Base-by-base conservation (phyloP, 2,329 filamentous ascomycete genomes). In the Gremmenia infestans region DNA sequence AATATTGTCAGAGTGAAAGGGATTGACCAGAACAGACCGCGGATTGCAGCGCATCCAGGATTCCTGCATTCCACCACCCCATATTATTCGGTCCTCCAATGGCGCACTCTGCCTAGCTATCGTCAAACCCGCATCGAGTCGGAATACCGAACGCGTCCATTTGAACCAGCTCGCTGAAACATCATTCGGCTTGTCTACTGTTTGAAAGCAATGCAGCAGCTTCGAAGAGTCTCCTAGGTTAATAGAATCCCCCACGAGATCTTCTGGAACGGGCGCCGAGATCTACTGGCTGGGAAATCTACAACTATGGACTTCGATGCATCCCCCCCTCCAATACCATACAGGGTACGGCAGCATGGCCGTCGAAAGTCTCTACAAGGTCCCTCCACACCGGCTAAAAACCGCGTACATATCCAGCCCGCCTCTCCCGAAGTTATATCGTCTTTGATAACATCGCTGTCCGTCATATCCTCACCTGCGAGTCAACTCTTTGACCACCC, bases 401-500 rank as follows among this genome's bases (percentile, higher is more conserved):
- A 70, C 55, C 63, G 66, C 35, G 58, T 70, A 36, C 66, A 68
- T 54, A 32, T 70, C 17, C 65, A 68, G 37, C 68, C 69, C 15
- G 68, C 69, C 5, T 71, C 69, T n/a, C 86, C 87, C 56, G 86
- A 89, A 68, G 81, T 91, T 69, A 90, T 87, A 56, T 85, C 82
- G 25, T 81, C 79, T 53, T 75, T 84, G 53, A 91, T 88, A 72
- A 89, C 85, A 61, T 90, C 80, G 53, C 78, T 87, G 39, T 83
- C 83, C 64, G 82, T 83, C 66, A 89, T 81, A 63, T 87, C 85
- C 19, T 79, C 82, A 49, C 86, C 88, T 22, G 81, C 86, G 54
- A 83, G 80, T 69, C 78, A 81, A 57, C 85, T 89, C 68, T 90
- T 91, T 68, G 87, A 91, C 65, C 78, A 76, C 72, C 78, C 50